Percentiles rank a stretch among this genome's conserved stretches.
Evolutionary conservation across 345 rosid genomes (phyloP).

Genomic region (Luvunga scandens): DNA sequence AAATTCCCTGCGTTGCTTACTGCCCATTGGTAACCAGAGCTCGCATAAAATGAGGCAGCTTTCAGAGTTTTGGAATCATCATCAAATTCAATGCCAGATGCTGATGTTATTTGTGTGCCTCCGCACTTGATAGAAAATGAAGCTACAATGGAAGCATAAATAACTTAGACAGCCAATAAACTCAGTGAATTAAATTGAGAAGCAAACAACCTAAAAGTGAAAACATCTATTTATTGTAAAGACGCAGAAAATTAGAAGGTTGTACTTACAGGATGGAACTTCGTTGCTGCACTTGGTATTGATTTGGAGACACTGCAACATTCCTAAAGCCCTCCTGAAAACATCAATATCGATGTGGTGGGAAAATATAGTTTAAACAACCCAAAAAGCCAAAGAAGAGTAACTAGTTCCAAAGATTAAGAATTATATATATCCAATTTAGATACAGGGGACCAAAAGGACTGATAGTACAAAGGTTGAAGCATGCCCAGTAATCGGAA

Average conservation of each 20-base stretch:
- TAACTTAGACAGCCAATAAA: background rate
- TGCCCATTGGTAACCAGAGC: slow-evolving; percentile 41
- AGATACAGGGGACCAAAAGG: background rate
- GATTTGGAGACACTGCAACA: slow-evolving; percentile 45
- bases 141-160: slow-evolving; percentile 30
- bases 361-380: background rate
- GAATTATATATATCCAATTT: background rate
- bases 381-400: background rate
- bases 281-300: slow-evolving; percentile 37
- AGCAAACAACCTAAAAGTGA: background rate
- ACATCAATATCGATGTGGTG: slow-evolving; percentile 6
- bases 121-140: slow-evolving; percentile 57
- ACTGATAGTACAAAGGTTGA: background rate
- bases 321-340: slow-evolving; percentile 37
- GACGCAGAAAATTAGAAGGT: background rate
- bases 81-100: slow-evolving; percentile 38
- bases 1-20: slow-evolving; percentile 47
- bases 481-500: background rate
- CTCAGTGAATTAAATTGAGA: background rate
- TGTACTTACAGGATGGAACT: slow-evolving; percentile 38
- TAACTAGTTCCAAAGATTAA: background rate
- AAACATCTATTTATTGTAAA: background rate
- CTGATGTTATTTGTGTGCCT: slow-evolving; percentile 40
- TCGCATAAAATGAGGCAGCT: slow-evolving; percentile 41
- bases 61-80: slow-evolving; percentile 38